phyloP scores from a whole-genome alignment of 2,329 filamentous ascomycete genomes.

The Ophiostoma perfectum region DNA sequence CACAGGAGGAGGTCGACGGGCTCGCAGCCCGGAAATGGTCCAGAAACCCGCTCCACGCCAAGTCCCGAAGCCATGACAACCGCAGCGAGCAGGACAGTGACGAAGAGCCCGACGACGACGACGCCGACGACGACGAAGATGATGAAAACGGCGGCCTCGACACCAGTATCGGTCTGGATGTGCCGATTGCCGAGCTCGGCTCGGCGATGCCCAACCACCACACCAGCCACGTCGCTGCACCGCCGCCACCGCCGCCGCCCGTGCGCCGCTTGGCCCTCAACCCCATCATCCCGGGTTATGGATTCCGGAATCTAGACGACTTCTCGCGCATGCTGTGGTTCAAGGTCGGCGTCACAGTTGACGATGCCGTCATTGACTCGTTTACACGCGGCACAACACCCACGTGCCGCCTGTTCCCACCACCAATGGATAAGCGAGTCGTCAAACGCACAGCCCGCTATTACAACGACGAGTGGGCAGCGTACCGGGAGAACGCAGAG shows the following conservation, averaged over 20 bases:
- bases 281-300: background rate
- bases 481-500: background rate
- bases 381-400: constrained; percentile 5
- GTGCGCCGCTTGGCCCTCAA: constrained; percentile 15
- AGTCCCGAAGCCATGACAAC: no score
- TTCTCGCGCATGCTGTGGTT: constrained; percentile 17
- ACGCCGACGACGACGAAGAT: background rate
- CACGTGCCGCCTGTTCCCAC: background rate
- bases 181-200: background rate
- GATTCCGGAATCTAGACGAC: background rate
- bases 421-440: background rate
- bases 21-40: background rate
- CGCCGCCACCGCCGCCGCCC: constrained; percentile 7
- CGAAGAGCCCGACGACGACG: background rate
- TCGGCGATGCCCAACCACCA: constrained; percentile 10
- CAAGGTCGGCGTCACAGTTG: constrained; percentile 17
- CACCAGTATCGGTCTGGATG: background rate
- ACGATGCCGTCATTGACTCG: constrained; percentile 5
- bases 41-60: background rate
- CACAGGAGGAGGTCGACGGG: background rate
- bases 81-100: background rate
- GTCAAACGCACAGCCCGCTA: background rate
- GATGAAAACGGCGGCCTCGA: background rate
- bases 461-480: background rate
- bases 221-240: background rate